Evolutionary conservation across 108 stramenopile genomes (phyloP).

Genomic region (Phaeodactylum tricornutum): DNA sequence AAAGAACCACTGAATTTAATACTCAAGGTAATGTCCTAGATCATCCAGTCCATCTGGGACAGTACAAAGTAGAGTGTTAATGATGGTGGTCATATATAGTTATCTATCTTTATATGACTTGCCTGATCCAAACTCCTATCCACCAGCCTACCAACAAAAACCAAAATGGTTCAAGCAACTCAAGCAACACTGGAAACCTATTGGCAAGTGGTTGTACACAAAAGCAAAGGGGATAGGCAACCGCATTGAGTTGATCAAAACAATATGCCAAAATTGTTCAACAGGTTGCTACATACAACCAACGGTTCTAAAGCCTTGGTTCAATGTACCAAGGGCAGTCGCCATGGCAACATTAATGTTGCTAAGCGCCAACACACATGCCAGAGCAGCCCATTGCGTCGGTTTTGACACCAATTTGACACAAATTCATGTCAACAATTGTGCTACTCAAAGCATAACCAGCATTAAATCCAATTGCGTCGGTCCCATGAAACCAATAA

Average conservation of each 20-base stretch:
- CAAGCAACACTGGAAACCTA: not conserved
- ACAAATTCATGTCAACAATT: conserved; percentile 10
- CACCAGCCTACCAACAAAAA: too few relatives aligned
- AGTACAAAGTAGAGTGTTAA: too few relatives aligned
- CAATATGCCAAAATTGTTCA: not conserved
- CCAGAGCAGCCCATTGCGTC: not conserved
- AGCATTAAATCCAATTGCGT: conserved; percentile 2
- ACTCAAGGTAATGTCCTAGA: too few relatives aligned
- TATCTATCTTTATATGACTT: too few relatives aligned
- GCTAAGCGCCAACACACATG: too few relatives aligned
- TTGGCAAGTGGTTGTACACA: not conserved
- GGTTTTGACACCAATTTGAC: conserved; percentile 18
- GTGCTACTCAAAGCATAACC: conserved; percentile 7
- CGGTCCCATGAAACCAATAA: not conserved
- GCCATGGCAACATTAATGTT: not conserved
- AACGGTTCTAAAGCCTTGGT: too few relatives aligned
- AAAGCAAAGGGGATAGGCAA: not conserved
- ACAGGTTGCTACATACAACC: not conserved
- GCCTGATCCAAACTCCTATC: too few relatives aligned
- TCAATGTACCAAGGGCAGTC: not conserved
- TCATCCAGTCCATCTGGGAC: too few relatives aligned
- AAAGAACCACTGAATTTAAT: too few relatives aligned
- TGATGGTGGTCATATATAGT: too few relatives aligned
- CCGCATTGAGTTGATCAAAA: not conserved
- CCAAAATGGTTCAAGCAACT: not conserved